Percentiles rank a stretch among this genome's conserved stretches.
Conservation (phyloP, 1,284 basidiomycete genomes). For the Heimioporus retisporus region DNA sequence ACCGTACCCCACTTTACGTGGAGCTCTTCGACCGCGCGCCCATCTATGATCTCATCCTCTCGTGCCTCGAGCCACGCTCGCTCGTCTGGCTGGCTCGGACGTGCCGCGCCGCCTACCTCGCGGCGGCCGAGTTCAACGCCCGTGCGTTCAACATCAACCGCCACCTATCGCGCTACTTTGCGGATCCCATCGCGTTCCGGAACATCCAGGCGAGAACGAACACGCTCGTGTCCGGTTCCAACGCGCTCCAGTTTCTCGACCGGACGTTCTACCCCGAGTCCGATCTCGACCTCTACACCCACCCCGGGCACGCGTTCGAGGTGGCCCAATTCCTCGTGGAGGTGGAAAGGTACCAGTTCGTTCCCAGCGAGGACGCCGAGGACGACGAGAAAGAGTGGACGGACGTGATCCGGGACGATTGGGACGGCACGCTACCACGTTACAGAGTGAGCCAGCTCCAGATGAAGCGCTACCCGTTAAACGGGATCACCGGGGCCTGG, state of each 20-base stretch:
- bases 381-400: conserved; percentile 29
- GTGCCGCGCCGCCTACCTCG: conserved; percentile 21
- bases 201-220: conserved; percentile 54
- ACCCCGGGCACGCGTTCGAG: conserved; percentile 34
- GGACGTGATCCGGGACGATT: conserved; percentile 16
- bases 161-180: conserved; percentile 37
- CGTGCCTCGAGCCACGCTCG: conserved; percentile 25
- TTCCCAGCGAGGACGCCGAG: conserved; percentile 10
- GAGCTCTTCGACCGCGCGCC: conserved; percentile 28
- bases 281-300: conserved; percentile 61
- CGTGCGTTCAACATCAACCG: conserved; percentile 39
- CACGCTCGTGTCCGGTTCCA: conserved; percentile 60
- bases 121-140: conserved; percentile 16
- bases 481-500: conserved; percentile 26
- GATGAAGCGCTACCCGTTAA: conserved; percentile 8
- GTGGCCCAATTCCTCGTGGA: conserved; percentile 42
- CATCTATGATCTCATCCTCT: conserved; percentile 31
- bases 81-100: conserved; percentile 27
- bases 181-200: conserved; percentile 50
- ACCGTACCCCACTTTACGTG: background rate
- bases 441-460: background rate
- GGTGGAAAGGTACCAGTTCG: conserved; percentile 42
- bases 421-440: conserved; percentile 25
- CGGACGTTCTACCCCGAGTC: conserved; percentile 53
- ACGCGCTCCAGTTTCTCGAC: conserved; percentile 60